Percentiles rank a stretch among this genome's conserved stretches.
Conservation (phyloP, 345 rosid species). For the rapeseed (Brassica napus) region Da-Ae NC_063452.1:1914001-1914500, state of each 20-base stretch:
- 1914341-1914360: conserved; percentile 4
- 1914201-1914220: conserved; percentile 77
- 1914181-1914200: not conserved
- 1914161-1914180: not conserved
- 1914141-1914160: not conserved
- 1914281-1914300: conserved; percentile 83
- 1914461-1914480: not conserved
- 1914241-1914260: conserved; percentile 99
- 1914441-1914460: conserved; percentile 58
- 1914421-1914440: conserved; percentile 94
- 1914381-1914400: conserved; percentile 96
- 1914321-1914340: not conserved
- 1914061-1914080: conserved; percentile 84
- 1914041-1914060: not conserved
- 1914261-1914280: conserved; percentile 99
- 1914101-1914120: conserved; percentile 95
- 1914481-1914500: not conserved
- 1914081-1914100: conserved; percentile 99
- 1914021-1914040: conserved; percentile 14
- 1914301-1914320: not conserved
- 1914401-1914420: conserved; percentile 99
- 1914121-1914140: conserved; percentile 67
- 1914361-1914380: conserved; percentile 62
- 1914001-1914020: not conserved
- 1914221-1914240: conserved; percentile 99